Conservation (phyloP, 345 rosid genomes). For the Zanthoxylum bungeanum region DNA sequence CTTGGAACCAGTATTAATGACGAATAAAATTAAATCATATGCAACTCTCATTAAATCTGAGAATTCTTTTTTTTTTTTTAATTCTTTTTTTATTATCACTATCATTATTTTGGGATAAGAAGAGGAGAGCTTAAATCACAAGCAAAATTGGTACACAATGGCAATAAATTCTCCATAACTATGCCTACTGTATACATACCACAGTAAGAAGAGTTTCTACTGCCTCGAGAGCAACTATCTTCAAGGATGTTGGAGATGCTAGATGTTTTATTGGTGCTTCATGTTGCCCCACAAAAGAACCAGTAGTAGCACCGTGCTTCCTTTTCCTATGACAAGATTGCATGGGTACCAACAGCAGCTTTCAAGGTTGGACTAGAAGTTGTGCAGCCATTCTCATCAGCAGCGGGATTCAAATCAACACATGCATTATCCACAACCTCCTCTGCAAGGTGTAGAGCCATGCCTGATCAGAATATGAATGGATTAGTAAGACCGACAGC, state of each 20-base stretch:
- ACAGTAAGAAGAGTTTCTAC: constrained; percentile 66
- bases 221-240: constrained; percentile 77
- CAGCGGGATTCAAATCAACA: constrained; percentile 43
- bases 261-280: constrained; percentile 33
- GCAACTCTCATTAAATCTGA: background rate
- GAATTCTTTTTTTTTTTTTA: background rate
- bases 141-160: background rate
- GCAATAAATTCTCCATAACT: background rate
- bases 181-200: constrained; percentile 40
- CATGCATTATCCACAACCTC: constrained; percentile 52
- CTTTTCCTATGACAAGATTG: constrained; percentile 54
- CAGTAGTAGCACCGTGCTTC: constrained; percentile 38
- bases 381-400: constrained; percentile 23
- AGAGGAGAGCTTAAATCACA: background rate
- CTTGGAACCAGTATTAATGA: background rate
- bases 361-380: constrained; percentile 26
- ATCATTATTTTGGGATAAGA: background rate
- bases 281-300: constrained; percentile 35
- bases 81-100: background rate
- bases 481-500: constrained; percentile 13
- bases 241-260: constrained; percentile 38
- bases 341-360: constrained; percentile 22
- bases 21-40: background rate
- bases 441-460: constrained; percentile 60
- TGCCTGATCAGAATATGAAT: constrained; percentile 45